These are phyloP conservation scores for Albophoma yamanashiensis DNA, from an alignment of 2,329 filamentous ascomycete genomes.

Conservation along the genomic window DNA sequence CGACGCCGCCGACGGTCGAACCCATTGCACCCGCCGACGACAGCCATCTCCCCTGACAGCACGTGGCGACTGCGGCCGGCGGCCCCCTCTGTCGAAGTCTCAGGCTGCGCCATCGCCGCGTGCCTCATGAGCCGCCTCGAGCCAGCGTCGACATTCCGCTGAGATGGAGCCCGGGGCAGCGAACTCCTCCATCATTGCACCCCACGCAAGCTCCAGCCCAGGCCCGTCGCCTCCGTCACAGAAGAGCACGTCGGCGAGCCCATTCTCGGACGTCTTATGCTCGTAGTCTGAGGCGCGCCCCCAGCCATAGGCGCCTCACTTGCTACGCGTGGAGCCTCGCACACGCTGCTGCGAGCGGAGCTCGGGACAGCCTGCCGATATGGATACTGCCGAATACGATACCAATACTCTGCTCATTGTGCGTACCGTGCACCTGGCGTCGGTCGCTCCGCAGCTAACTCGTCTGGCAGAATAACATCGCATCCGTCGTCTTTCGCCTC, in stretches of 20 bases:
- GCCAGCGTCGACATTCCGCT: slow-evolving; percentile 15
- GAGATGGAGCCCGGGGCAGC: slow-evolving; percentile 27
- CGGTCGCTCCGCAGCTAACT: slow-evolving; percentile 4
- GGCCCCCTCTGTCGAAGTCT: not conserved
- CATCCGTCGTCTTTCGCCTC: slow-evolving; percentile 42
- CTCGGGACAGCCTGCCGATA: slow-evolving; percentile 31
- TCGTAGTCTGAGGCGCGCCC: not conserved
- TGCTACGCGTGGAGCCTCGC: not conserved
- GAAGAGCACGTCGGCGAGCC: not conserved
- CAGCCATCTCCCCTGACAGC: not conserved
- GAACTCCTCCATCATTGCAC: not conserved
- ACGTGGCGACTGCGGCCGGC: not conserved
- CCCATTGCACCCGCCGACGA: not conserved
- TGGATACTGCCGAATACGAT: slow-evolving; percentile 54
- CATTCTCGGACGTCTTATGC: not conserved
- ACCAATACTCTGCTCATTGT: slow-evolving; percentile 52
- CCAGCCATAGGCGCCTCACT: slow-evolving; percentile 4
- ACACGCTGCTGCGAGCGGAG: not conserved
- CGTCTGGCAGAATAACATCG: slow-evolving; percentile 40
- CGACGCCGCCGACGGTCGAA: not conserved
- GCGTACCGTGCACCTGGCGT: slow-evolving; percentile 21
- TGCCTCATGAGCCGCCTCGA: slow-evolving; percentile 4
- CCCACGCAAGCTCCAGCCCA: slow-evolving; percentile 8
- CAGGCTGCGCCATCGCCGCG: not conserved
- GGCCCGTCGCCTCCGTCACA: slow-evolving; percentile 5